These are phyloP conservation scores for Termitomyces sp. DNA, from an alignment of 768 basidiomycete genomes.

Conservation along the genomic window DNA sequence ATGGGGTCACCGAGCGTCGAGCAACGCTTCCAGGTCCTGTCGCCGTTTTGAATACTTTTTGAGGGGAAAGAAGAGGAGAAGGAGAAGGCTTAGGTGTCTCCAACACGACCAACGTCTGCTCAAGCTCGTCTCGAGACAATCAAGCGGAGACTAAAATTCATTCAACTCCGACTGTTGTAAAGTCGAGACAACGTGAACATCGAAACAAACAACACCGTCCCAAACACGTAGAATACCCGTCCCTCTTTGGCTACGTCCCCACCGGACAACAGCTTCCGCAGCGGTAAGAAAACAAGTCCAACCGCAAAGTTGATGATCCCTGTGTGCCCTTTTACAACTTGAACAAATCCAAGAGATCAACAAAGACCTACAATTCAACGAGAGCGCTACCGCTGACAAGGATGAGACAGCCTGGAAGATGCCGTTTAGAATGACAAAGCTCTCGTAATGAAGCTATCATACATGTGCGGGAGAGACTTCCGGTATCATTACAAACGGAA, in stretches of 20 bases:
- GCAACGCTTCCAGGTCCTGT: constrained; percentile 62
- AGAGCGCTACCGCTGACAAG: constrained; percentile 68
- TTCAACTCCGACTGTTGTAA: constrained; percentile 28
- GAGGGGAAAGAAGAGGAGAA: constrained; percentile 31
- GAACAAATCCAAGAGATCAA: constrained; percentile 1
- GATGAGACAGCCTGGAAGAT: constrained; percentile 65
- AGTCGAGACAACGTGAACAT: constrained; percentile 30
- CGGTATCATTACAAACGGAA: constrained; percentile 90
- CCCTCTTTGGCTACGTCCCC: constrained; percentile 64
- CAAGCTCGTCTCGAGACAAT: constrained; percentile 18
- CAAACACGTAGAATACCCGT: constrained; percentile 88
- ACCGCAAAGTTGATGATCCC: constrained; percentile 86
- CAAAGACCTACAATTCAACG: constrained; percentile 56
- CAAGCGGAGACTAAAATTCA: constrained; percentile 25
- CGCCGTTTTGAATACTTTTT: constrained; percentile 58
- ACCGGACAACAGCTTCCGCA: constrained; percentile 68
- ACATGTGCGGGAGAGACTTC: constrained; percentile 83
- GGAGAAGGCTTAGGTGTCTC: constrained; percentile 29
- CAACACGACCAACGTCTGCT: constrained; percentile 38
- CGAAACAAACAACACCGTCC: constrained; percentile 41
- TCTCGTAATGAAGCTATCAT: constrained; percentile 22
- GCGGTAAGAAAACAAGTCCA: constrained; percentile 78
- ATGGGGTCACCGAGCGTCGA: constrained; percentile 70
- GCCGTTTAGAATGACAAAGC: not conserved
- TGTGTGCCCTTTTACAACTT: constrained; percentile 18